Conservation (phyloP, 2,329 filamentous ascomycete genomes). For the Trichoderma harzianum region DNA sequence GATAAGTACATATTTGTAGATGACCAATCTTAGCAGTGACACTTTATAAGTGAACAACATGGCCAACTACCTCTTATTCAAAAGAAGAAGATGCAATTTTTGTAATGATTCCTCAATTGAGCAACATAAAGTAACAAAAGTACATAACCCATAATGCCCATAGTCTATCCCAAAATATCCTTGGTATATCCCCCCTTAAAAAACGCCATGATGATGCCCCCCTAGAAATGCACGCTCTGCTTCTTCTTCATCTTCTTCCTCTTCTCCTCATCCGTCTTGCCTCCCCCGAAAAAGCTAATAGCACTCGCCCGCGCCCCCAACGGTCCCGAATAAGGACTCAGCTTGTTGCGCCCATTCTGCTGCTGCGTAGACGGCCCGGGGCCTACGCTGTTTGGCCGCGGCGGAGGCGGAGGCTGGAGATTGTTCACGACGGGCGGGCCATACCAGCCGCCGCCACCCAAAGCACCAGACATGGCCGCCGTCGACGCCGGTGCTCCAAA, state of each 20-base stretch:
- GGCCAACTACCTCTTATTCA: too few relatives aligned
- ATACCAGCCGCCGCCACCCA: slow-evolving; percentile 19
- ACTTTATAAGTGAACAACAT: too few relatives aligned
- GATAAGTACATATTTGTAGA: too few relatives aligned
- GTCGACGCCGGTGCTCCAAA: neutral
- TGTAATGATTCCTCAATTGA: neutral
- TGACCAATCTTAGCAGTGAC: too few relatives aligned
- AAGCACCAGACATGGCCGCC: slow-evolving; percentile 13
- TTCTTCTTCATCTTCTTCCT: slow-evolving; percentile 46
- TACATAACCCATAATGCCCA: neutral
- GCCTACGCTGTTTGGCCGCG: slow-evolving; percentile 48
- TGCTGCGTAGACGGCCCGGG: slow-evolving; percentile 19
- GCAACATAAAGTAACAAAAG: neutral
- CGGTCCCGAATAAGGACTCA: slow-evolving; percentile 28
- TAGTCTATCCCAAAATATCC: neutral
- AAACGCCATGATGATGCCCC: neutral
- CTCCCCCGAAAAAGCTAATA: slow-evolving; percentile 42
- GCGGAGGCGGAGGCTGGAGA: slow-evolving; percentile 35
- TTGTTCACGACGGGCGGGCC: slow-evolving; percentile 23
- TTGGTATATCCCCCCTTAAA: neutral
- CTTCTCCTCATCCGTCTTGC: slow-evolving; percentile 36
- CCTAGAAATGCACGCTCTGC: slow-evolving; percentile 45
- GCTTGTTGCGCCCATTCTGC: slow-evolving; percentile 20
- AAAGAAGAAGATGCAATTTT: too few relatives aligned
- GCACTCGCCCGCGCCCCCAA: slow-evolving; percentile 45